Base-by-base conservation (phyloP, 805 yeast species). In the Middelhovenomyces tepae region DNA sequence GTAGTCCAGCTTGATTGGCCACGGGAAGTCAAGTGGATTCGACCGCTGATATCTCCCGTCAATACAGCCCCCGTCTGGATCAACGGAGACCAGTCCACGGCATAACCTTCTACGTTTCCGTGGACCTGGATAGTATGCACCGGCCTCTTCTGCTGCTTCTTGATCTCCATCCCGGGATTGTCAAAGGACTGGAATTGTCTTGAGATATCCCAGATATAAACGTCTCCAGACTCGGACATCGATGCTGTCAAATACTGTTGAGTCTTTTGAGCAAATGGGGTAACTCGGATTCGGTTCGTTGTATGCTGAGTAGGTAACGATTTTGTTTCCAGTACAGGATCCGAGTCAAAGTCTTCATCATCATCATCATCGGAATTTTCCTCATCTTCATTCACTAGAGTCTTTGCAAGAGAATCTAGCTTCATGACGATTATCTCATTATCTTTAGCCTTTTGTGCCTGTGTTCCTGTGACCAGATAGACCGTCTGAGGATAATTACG, bases 31-130 rank as follows among this genome's bases (percentile, higher is more conserved):
- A 78, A 63, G 57, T 71, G 81, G 25, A 89, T 72, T 50, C 89
- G 68, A 32, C 98, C 98, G 14, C 80, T 63, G 44, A 83, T 65
- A 56, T 91, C 98, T 48, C 98, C 98, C 3, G 93, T 73, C 37
- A 91, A 65, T 41, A 91, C 62, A 1, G 86, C 69, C 15, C 97
- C 97, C 3, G 84, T 73, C 44, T 69, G 69, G 39, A 76, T 71
- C 43, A 80, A 62, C 27, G 96, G 95, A 1, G 94, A 83, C 98
- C 98, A 91, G 58, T 89, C 98, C 28, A 91, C 57, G 10, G 95
- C 98, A 51, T 85, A 91, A 22, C 98, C 97, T 62, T 91, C 98
- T n/a, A 83, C 94, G 45, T 79, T 78, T 16, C 96, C 96, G 55
- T 91, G 98, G 43, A 62, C 69, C 50, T 73, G 73, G 39, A 91